Evolutionary conservation across 495 filamentous ascomycete genomes (phyloP), one percentile per base, ranked within the genome.

Genomic region (Penicillium cataractarum): DNA sequence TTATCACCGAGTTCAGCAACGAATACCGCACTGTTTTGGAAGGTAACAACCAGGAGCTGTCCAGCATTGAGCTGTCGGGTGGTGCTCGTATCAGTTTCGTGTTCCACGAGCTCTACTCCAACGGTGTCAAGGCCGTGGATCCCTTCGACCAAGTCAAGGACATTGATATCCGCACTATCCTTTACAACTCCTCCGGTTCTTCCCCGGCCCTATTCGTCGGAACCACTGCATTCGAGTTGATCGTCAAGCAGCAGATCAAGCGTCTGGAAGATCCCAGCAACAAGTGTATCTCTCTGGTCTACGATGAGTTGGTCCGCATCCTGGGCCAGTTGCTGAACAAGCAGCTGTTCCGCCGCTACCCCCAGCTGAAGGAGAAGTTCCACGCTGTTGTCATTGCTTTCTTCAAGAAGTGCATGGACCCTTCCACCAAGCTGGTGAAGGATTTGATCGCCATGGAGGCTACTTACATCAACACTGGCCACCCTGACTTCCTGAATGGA

Each of bases 61-160:
- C 96, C 33, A 96, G 90, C 77, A 84, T 90, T 24, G 96, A 99
- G 74, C 80, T 99, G 60, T 97, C 94, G 2, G 96, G 96, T 60
- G 96, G 96, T 78, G 96, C 96, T 57, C 89, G 96, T 84, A 99
- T 99, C 74, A 97, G 92, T 78, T 99, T 99, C 71, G 96, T 99
- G 42, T 99, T 97, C 84, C 96, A 99, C 74, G 96, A 99, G 74
- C 80, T 99, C 15, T 99, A 98, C 77, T 87, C 93, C 46, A 99
- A 99, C 76, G 96, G 96, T 77, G 87, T 99, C 73, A 98, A 97
- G 82, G 94, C 96, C 0, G 90, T 99, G 22, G 96, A 98, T 75
- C 96, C 96, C 17, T 99, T 99, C 73, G 96, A 99, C 71, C 82
- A 91, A 60, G 92, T 97, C 75, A 98, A 98, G 80, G 96, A 99